Base-by-base conservation (phyloP, 148 eudicot species). In the Spergularia bocconei region DNA sequence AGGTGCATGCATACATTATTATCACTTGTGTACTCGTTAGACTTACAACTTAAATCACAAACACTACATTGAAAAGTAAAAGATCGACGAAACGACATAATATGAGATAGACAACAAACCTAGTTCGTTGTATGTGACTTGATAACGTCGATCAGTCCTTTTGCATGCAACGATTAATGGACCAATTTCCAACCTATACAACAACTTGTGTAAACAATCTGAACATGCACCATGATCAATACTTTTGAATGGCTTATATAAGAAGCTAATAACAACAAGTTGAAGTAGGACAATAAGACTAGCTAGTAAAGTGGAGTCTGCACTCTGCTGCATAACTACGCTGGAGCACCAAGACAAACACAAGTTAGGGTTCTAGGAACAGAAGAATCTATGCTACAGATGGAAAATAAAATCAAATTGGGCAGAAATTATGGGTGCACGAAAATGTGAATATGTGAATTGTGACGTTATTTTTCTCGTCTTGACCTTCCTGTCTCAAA, bases 301-400 rank as follows among this genome's bases (percentile, higher is more conserved):
- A 44, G 8, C 33, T 67, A 44, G 29, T 20, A 19, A 52, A 44
- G 72, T 51, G 69, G 33, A 23, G 47, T 38, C 44, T 71, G 71
- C 36, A 29, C 2, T 29, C 36, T 29, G 36, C 36, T 2, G 36
- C 33, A 71, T 78, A 76, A 72, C 65, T 47, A 72, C 15, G 21
- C 64, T 39, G 19, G 67, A 77, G 69, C 79, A 62, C 48, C 29
- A 64, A 72, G 57, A 78, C 66, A 59, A 74, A 59, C 51, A 50
- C 33, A 54, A 54, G n/a, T 69, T 51, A 41, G 56, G 23, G 41
- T 51, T 51, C 20, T 4, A 56, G 13, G 52, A 56, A 53, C 55
- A 15, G 16, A 68, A 68, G 77, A 66, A 73, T 60, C 73, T 79
- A 58, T 57, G 55, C 23, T 47, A 53, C 54, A 72, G 60, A 15